Conservation (phyloP, 2,329 filamentous ascomycete genomes). For the Plenodomus biglobosus region DNA sequence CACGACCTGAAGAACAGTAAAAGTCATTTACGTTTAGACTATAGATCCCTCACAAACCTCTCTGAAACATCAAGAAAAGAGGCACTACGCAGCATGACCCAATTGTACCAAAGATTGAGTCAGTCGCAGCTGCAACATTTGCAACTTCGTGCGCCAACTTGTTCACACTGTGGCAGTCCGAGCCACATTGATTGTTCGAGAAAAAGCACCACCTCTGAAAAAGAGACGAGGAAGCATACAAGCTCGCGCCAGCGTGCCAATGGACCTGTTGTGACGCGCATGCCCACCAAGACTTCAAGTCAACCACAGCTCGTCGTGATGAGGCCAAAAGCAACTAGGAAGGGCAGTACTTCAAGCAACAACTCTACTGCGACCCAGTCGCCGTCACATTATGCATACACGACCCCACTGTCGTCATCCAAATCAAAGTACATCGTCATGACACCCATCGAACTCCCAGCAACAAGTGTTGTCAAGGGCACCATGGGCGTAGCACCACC, state of each 20-base stretch:
- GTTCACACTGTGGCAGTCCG: slow-evolving; percentile 26
- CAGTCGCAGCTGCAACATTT: slow-evolving; percentile 41
- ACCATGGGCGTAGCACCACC: slow-evolving; percentile 10
- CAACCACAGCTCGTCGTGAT: slow-evolving; percentile 44
- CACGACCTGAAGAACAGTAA: slow-evolving; percentile 38
- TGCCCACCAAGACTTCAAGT: slow-evolving; percentile 35
- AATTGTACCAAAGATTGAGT: slow-evolving; percentile 45
- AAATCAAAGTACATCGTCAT: slow-evolving; percentile 28
- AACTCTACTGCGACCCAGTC: slow-evolving; percentile 26
- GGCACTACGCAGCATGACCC: slow-evolving; percentile 46
- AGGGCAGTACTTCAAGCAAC: slow-evolving; percentile 25
- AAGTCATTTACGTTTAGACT: slow-evolving; percentile 44
- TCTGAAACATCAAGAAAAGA: slow-evolving; percentile 51
- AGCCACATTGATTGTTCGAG: slow-evolving; percentile 28
- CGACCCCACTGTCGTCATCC: slow-evolving; percentile 29
- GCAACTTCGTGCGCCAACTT: slow-evolving; percentile 19
- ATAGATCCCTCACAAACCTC: slow-evolving; percentile 48
- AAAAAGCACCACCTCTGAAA: slow-evolving; percentile 17
- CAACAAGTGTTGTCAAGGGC: slow-evolving; percentile 10
- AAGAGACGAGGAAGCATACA: slow-evolving; percentile 29
- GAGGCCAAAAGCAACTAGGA: slow-evolving; percentile 34
- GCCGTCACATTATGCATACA: slow-evolving; percentile 20
- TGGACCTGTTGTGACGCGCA: slow-evolving; percentile 33
- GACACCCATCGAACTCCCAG: slow-evolving; percentile 24
- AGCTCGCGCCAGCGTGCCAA: slow-evolving; percentile 25